A percentile compares a stretch with the other conserved stretches of the same genome.
Evolutionary conservation across 2,329 filamentous ascomycete species (phyloP).

Genomic region (Claviceps capensis): DNA sequence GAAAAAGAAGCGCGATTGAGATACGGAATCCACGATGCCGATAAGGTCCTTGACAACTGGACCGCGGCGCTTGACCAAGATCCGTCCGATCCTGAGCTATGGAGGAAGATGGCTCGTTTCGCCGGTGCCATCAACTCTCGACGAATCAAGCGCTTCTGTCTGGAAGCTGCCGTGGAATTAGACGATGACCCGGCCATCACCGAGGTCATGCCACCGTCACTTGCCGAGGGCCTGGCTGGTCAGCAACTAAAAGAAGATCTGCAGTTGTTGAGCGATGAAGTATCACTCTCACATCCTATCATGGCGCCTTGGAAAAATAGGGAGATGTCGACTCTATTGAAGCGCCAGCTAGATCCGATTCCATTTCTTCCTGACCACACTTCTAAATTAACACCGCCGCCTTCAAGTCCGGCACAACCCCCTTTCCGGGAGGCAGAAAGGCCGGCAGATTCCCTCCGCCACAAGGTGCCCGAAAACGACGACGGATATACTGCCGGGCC

Average conservation of each 20-base stretch:
- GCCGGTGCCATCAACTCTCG: conserved; percentile 43
- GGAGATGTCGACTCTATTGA: conserved; percentile 35
- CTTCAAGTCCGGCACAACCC: conserved; percentile 6
- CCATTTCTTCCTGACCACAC: conserved; percentile 45
- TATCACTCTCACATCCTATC: conserved; percentile 45
- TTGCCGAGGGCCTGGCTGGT: conserved; percentile 50
- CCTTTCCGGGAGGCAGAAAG: not conserved
- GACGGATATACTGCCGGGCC: conserved; percentile 1
- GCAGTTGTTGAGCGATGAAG: conserved; percentile 36
- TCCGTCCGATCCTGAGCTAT: conserved; percentile 53
- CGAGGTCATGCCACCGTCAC: conserved; percentile 47
- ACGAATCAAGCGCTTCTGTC: conserved; percentile 45
- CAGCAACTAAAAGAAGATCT: conserved; percentile 46
- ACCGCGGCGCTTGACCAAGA: conserved; percentile 47
- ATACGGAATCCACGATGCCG: conserved; percentile 21
- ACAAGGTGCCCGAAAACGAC: not conserved
- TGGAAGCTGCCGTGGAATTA: conserved; percentile 52
- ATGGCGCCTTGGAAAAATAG: conserved; percentile 43
- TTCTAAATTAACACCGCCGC: conserved; percentile 20
- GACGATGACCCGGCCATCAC: conserved; percentile 51
- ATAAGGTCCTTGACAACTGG: conserved; percentile 41
- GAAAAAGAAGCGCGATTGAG: conserved; percentile 13
- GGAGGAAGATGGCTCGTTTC: conserved; percentile 45
- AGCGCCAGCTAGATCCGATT: conserved; percentile 45
- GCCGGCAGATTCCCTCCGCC: not conserved